These are phyloP conservation scores for Conticribra weissflogii DNA, from an alignment of 108 stramenopile genomes.

Conservation along the genomic window DNA sequence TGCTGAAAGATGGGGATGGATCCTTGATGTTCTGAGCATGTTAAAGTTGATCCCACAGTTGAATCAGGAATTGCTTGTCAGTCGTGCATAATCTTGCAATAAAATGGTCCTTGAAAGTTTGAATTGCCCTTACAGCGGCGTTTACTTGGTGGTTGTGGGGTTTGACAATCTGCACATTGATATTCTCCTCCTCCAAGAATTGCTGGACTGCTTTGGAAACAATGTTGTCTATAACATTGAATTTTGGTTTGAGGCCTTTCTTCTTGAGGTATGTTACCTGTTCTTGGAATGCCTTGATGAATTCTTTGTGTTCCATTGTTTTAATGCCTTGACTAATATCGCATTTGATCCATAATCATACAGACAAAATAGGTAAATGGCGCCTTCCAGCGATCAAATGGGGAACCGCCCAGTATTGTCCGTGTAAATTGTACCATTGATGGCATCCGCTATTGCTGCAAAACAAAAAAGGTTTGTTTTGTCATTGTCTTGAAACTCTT, in stretches of 20 bases:
- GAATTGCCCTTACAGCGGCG: conserved; percentile 18
- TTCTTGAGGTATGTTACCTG: background rate
- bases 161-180: conserved; percentile 13
- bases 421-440: background rate
- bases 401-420: conserved; percentile 6
- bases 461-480: conserved; percentile 5
- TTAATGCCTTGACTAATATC: background rate
- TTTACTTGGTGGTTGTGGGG: conserved; percentile 17
- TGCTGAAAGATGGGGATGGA: conserved; percentile 53
- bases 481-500: background rate
- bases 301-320: background rate
- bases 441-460: background rate
- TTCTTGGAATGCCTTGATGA: background rate
- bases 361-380: background rate
- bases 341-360: background rate
- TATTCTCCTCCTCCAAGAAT: background rate
- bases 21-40: conserved; percentile 33
- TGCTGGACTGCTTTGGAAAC: background rate
- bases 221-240: conserved; percentile 1
- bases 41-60: conserved; percentile 50
- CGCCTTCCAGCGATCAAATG: background rate
- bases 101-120: conserved; percentile 20
- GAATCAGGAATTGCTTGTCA: conserved; percentile 33
- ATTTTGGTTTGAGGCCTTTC: conserved; percentile 7
- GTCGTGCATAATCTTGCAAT: conserved; percentile 9